These are phyloP conservation scores for Boletus vermiculosoides DNA, from an alignment of 768 basidiomycete species.

Conservation along the genomic window DNA sequence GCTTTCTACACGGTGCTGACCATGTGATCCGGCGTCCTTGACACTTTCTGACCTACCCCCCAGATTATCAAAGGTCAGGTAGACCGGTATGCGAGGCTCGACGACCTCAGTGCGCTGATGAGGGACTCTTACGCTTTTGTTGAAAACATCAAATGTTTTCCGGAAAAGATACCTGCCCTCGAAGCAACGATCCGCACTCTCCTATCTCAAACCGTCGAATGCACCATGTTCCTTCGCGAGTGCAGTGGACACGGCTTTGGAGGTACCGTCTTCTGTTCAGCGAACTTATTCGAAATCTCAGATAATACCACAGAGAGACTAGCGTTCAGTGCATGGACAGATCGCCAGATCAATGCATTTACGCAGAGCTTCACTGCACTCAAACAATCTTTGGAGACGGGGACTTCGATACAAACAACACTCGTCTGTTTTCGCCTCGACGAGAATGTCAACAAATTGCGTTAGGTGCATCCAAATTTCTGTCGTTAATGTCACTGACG, in stretches of 20 bases:
- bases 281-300: slow-evolving; percentile 5
- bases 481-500: background rate
- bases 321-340: slow-evolving; percentile 17
- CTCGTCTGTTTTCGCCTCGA: slow-evolving; percentile 32
- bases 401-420: slow-evolving; percentile 22
- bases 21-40: background rate
- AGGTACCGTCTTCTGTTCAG: slow-evolving; percentile 17
- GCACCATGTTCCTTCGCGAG: slow-evolving; percentile 37
- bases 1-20: slow-evolving; percentile 27
- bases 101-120: slow-evolving; percentile 32
- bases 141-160: slow-evolving; percentile 27
- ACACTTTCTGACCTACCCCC: slow-evolving; percentile 2
- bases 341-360: slow-evolving; percentile 23
- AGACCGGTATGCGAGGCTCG: slow-evolving; percentile 25
- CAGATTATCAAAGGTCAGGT: slow-evolving; percentile 32
- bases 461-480: slow-evolving; percentile 14
- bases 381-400: slow-evolving; percentile 28
- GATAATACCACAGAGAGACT: slow-evolving; percentile 13
- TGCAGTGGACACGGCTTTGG: slow-evolving; percentile 36
- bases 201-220: slow-evolving; percentile 36
- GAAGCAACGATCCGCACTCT: slow-evolving; percentile 28
- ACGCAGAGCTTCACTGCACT: slow-evolving; percentile 22
- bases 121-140: slow-evolving; percentile 32
- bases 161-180: slow-evolving; percentile 28
- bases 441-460: slow-evolving; percentile 25